A percentile compares a stretch with the other conserved stretches of the same genome.
phyloP scores from a whole-genome alignment of 805 yeast genomes.

The Suhomyces sp. region DNA sequence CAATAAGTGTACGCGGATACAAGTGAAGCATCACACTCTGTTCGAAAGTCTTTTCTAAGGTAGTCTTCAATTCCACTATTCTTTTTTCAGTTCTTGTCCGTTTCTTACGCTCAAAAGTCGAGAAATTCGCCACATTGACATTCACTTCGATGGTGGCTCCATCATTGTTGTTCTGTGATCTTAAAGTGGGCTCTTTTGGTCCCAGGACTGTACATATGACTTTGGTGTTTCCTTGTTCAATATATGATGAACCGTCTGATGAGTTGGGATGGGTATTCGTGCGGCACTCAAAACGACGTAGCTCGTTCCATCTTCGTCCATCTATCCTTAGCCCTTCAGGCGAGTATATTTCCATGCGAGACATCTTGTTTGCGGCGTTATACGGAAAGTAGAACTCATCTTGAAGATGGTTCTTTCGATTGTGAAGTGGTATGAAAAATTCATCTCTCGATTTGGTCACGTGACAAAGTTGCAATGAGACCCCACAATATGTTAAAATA shows the following conservation, averaged over 20 bases:
- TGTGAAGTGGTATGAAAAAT: too few species aligned
- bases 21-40: slow-evolving; percentile 71
- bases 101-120: slow-evolving; percentile 73
- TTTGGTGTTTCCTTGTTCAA: slow-evolving; percentile 90
- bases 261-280: slow-evolving; percentile 86
- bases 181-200: slow-evolving; percentile 75
- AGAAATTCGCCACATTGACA: slow-evolving; percentile 76
- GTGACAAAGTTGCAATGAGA: too few species aligned
- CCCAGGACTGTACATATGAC: slow-evolving; percentile 84
- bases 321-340: slow-evolving; percentile 94
- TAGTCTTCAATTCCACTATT: slow-evolving; percentile 63
- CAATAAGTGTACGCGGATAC: slow-evolving; percentile 83
- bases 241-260: slow-evolving; percentile 88
- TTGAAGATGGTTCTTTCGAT: too few species aligned
- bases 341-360: slow-evolving; percentile 76
- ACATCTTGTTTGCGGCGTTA: slow-evolving; percentile 5
- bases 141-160: slow-evolving; percentile 62
- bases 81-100: slow-evolving; percentile 67
- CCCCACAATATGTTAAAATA: too few species aligned
- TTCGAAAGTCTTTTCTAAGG: slow-evolving; percentile 67
- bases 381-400: too few species aligned
- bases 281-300: slow-evolving; percentile 75
- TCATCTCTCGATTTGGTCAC: too few species aligned
- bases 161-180: slow-evolving; percentile 50
- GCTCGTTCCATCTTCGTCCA: slow-evolving; percentile 94